phyloP scores from a whole-genome alignment of 139 green algal genomes.

The Tetraselmis chui region DNA sequence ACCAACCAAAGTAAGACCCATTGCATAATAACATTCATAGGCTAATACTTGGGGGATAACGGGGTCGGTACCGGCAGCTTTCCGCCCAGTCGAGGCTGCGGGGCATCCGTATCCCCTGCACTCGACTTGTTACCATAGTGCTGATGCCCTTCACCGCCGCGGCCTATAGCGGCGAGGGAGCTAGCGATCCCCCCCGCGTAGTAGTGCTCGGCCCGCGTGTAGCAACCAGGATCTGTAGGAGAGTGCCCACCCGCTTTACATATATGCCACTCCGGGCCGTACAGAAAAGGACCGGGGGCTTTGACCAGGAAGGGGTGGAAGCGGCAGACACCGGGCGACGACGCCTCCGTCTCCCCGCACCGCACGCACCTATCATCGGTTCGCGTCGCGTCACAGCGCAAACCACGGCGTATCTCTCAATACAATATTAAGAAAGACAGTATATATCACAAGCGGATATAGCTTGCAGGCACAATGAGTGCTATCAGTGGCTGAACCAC shows the following conservation, averaged over 20 bases:
- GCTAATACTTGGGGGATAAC: too few relatives aligned
- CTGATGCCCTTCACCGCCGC: too few relatives aligned
- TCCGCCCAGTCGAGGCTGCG: not conserved
- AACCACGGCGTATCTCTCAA: too few relatives aligned
- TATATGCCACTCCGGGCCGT: not conserved
- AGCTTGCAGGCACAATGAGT: too few relatives aligned
- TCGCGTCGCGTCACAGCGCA: too few relatives aligned
- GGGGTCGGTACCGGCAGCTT: not conserved
- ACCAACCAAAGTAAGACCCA: too few relatives aligned
- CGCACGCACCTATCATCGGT: not conserved
- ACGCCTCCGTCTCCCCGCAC: not conserved
- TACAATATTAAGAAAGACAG: too few relatives aligned
- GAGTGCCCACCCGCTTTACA: not conserved
- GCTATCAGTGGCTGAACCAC: too few relatives aligned
- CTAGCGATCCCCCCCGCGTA: not conserved
- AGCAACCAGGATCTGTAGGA: not conserved
- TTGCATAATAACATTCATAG: too few relatives aligned
- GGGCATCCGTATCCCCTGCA: too few relatives aligned
- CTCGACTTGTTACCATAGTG: too few relatives aligned
- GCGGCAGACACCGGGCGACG: slow-evolving; percentile 1
- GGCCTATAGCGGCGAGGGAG: not conserved
- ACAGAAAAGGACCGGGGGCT: not conserved
- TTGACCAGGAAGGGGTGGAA: slow-evolving; percentile 5
- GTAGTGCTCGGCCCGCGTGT: not conserved
- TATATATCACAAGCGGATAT: too few relatives aligned